Conservation (phyloP, 208 protist genomes). For the Wallacemonas sp. region DNA sequence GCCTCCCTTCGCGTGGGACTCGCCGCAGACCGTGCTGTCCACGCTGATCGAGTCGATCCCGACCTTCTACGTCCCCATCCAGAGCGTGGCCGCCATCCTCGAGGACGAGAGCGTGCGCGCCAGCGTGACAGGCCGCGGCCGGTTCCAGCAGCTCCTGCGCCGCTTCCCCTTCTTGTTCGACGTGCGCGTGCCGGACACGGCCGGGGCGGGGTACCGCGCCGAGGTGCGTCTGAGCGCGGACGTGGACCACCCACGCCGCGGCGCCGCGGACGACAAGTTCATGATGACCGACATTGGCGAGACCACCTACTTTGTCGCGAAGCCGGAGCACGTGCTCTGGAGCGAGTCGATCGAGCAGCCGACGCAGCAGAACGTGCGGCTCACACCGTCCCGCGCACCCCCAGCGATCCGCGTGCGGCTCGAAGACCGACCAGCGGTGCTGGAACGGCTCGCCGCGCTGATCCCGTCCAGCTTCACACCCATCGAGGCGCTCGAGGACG, state of each 20-base stretch:
- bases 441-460: slow-evolving; percentile 72
- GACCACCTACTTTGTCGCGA: slow-evolving; percentile 64
- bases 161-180: slow-evolving; percentile 85
- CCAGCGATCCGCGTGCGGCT: slow-evolving; percentile 75
- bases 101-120: slow-evolving; percentile 68
- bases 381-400: slow-evolving; percentile 56
- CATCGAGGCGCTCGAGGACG: slow-evolving; percentile 76
- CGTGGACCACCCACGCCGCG: slow-evolving; percentile 70
- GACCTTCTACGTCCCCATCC: slow-evolving; percentile 76
- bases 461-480: slow-evolving; percentile 63
- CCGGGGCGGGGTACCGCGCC: slow-evolving; percentile 19
- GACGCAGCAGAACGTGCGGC: slow-evolving; percentile 32
- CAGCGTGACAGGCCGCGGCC: slow-evolving; percentile 54
- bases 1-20: slow-evolving; percentile 46
- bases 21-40: slow-evolving; percentile 73
- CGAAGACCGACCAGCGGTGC: slow-evolving; percentile 81
- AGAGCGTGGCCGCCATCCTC: slow-evolving; percentile 73
- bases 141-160: slow-evolving; percentile 54
- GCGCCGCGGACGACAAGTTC: slow-evolving; percentile 82
- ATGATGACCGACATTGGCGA: slow-evolving; percentile 83
- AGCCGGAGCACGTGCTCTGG: slow-evolving; percentile 70
- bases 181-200: slow-evolving; percentile 31
- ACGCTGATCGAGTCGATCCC: slow-evolving; percentile 77
- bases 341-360: slow-evolving; percentile 67
- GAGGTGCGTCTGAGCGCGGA: slow-evolving; percentile 73